A percentile compares a stretch with the other conserved stretches of the same genome.
phyloP scores from a whole-genome alignment of 805 yeast genomes.

The Kregervanrija fluxuum region DNA sequence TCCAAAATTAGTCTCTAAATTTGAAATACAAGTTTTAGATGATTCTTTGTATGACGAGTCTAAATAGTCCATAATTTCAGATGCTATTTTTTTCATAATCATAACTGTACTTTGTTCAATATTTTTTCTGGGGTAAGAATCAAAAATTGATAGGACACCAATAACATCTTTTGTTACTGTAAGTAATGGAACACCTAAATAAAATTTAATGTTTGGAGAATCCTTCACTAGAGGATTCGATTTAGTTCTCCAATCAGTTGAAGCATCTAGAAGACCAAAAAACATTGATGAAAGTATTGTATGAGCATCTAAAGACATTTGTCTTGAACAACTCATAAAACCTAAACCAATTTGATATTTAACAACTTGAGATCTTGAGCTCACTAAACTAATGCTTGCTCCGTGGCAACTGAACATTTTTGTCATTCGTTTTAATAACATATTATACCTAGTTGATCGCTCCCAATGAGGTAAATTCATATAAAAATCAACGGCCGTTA shows the following conservation, averaged over 20 bases:
- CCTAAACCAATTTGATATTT: slow-evolving; percentile 43
- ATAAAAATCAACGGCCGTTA: slow-evolving; percentile 36
- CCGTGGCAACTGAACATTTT: slow-evolving; percentile 41
- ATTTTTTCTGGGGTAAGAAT: slow-evolving; percentile 32
- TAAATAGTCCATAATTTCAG: slow-evolving; percentile 36
- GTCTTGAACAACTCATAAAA: slow-evolving; percentile 44
- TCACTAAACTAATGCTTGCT: slow-evolving; percentile 52
- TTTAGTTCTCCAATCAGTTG: slow-evolving; percentile 62
- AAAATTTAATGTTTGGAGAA: slow-evolving; percentile 51
- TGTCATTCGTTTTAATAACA: slow-evolving; percentile 31
- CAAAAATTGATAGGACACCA: slow-evolving; percentile 57
- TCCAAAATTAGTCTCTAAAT: background rate
- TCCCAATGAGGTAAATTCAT: slow-evolving; percentile 43
- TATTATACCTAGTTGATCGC: slow-evolving; percentile 31
- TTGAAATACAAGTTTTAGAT: background rate
- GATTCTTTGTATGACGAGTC: slow-evolving; percentile 11
- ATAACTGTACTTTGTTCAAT: slow-evolving; percentile 31
- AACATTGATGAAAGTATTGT: slow-evolving; percentile 51
- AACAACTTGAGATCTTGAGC: slow-evolving; percentile 38
- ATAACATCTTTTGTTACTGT: slow-evolving; percentile 35
- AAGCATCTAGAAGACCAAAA: slow-evolving; percentile 51
- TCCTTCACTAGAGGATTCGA: slow-evolving; percentile 59
- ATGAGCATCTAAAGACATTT: slow-evolving; percentile 61
- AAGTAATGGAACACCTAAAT: slow-evolving; percentile 55
- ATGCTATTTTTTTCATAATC: slow-evolving; percentile 31